phyloP scores from a whole-genome alignment of 192 early-diverging fungal species.

The Phlyctochytrium planicorne region DNA sequence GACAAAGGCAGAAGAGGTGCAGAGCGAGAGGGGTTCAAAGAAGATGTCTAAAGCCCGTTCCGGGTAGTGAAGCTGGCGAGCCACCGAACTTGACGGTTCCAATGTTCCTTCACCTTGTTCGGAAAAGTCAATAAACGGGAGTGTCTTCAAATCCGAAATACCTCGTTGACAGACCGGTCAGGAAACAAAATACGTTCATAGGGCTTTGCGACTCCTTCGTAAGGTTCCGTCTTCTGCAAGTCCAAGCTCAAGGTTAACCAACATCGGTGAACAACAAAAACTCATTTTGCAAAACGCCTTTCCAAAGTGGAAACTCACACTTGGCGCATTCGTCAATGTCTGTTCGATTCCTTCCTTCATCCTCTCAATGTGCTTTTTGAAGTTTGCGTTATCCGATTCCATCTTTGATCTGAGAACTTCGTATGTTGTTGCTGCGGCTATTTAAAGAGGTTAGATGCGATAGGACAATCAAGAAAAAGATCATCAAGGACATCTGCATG shows the following conservation, averaged over 20 bases:
- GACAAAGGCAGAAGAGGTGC: too few species aligned
- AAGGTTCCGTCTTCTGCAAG: too few species aligned
- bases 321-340: not conserved
- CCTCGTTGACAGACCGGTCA: too few species aligned
- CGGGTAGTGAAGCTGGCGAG: not conserved
- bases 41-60: not conserved
- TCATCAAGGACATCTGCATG: too few species aligned
- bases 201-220: not conserved
- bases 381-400: not conserved
- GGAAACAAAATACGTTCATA: not conserved
- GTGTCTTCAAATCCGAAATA: too few species aligned
- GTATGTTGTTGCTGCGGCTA: not conserved
- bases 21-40: too few species aligned
- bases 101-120: not conserved
- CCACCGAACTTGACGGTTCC: not conserved
- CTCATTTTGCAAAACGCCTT: too few species aligned
- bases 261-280: too few species aligned
- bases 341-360: not conserved
- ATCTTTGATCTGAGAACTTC: not conserved
- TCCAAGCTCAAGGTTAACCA: too few species aligned
- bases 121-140: not conserved
- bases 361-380: not conserved
- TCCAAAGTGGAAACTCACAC: too few species aligned
- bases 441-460: not conserved
- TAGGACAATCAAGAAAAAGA: conserved; percentile 3